These are phyloP conservation scores for Reutealis trisperma DNA, from an alignment of 345 rosid genomes.

Conservation along the genomic window DNA sequence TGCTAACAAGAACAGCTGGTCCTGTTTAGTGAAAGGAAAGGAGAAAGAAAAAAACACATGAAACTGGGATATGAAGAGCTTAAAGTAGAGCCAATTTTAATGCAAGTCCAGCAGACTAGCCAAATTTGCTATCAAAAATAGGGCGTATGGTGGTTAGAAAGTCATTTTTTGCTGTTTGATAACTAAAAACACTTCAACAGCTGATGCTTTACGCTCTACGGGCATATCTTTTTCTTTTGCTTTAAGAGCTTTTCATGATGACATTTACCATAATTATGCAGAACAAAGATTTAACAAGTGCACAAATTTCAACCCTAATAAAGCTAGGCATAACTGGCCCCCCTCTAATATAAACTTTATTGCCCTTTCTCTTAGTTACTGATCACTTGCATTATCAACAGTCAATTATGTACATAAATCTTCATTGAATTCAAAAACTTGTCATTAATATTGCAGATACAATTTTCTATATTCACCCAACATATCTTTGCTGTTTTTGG, in stretches of 20 bases:
- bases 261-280: conserved; percentile 28
- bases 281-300: conserved; percentile 32
- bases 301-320: conserved; percentile 26
- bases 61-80: conserved; percentile 7
- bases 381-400: conserved; percentile 2
- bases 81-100: conserved; percentile 29
- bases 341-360: conserved; percentile 24
- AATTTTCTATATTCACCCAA: not conserved
- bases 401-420: conserved; percentile 2
- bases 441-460: not conserved
- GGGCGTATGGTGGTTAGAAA: conserved; percentile 29
- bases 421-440: conserved; percentile 11
- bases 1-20: too few relatives aligned
- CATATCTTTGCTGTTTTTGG: not conserved
- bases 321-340: conserved; percentile 32
- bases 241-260: conserved; percentile 43
- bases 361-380: not conserved
- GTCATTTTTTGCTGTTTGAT: conserved; percentile 43
- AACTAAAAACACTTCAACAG: conserved; percentile 15
- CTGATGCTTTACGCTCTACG: conserved; percentile 36
- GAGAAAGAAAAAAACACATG: not conserved
- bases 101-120: conserved; percentile 37
- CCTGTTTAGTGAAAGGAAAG: not conserved
- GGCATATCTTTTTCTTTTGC: conserved; percentile 37
- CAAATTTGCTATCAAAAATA: conserved; percentile 18